Conservation (phyloP, 2,329 filamentous ascomycete genomes). For the Pyricularia grisea region DNA sequence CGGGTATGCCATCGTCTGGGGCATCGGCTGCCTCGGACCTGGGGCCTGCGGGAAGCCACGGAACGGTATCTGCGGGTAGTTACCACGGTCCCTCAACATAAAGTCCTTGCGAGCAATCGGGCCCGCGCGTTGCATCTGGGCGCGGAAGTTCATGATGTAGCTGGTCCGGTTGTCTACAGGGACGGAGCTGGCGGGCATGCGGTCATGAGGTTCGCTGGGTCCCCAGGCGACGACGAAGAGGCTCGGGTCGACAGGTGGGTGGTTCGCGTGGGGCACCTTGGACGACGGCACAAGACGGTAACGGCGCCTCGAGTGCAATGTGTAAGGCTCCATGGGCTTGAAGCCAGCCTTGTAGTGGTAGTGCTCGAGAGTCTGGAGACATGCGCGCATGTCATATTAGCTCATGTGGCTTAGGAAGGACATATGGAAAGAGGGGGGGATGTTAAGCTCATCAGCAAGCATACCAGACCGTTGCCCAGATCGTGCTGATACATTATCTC, state of each 20-base stretch:
- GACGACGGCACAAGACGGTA: constrained; percentile 68
- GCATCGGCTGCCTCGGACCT: constrained; percentile 37
- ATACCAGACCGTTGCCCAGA: constrained; percentile 49
- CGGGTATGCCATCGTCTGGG: constrained; percentile 55
- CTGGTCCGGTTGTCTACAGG: constrained; percentile 54
- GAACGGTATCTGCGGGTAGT: constrained; percentile 79
- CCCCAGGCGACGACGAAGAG: constrained; percentile 91
- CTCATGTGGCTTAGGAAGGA: neutral
- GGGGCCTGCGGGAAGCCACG: constrained; percentile 41
- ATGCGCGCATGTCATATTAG: neutral
- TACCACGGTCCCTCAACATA: constrained; percentile 80
- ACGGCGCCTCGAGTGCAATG: constrained; percentile 70
- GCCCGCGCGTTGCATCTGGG: constrained; percentile 62
- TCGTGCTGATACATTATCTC: constrained; percentile 73
- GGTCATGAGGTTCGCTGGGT: constrained; percentile 62
- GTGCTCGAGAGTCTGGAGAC: constrained; percentile 55
- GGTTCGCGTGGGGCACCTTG: constrained; percentile 59
- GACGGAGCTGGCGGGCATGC: constrained; percentile 60
- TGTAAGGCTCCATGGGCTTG: constrained; percentile 58
- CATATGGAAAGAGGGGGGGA: no score
- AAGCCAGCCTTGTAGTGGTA: constrained; percentile 76
- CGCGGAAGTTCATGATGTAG: constrained; percentile 49
- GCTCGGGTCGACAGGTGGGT: constrained; percentile 56
- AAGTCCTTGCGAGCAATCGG: constrained; percentile 87
- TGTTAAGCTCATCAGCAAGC: constrained; percentile 19